A percentile compares a stretch with the other conserved stretches of the same genome.
These are phyloP conservation scores for Selenicereus undatus DNA, from an alignment of 148 eudicot genomes.

Conservation along the genomic window DNA sequence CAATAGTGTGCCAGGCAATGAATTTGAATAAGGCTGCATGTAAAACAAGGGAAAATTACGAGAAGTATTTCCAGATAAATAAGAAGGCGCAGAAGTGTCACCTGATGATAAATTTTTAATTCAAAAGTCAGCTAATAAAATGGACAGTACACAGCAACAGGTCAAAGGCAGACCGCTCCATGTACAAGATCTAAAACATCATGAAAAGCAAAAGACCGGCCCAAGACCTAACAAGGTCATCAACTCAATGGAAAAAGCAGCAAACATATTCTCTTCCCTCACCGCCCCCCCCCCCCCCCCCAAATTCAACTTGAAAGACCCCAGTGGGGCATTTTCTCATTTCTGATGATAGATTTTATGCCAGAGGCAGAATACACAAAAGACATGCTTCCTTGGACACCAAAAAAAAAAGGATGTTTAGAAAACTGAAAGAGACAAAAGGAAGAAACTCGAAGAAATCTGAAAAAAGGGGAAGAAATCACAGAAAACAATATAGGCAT, in stretches of 20 bases:
- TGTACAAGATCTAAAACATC: background rate
- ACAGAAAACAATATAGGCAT: too few species aligned
- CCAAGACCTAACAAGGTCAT: too few species aligned
- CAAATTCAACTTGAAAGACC: background rate
- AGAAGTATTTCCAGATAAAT: background rate
- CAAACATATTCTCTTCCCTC: background rate
- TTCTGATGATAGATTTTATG: too few species aligned
- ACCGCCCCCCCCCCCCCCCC: background rate
- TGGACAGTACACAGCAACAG: background rate
- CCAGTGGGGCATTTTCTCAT: too few species aligned
- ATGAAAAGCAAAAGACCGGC: background rate
- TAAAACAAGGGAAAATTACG: background rate
- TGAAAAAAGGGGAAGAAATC: too few species aligned
- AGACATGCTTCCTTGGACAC: too few species aligned
- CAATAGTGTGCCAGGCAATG: conserved; percentile 63
- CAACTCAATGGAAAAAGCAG: background rate
- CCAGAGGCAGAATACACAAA: too few species aligned
- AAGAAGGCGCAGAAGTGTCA: background rate
- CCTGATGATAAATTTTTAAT: background rate
- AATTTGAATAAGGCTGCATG: conserved; percentile 59
- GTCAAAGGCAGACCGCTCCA: background rate
- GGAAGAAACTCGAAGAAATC: too few species aligned
- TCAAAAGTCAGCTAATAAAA: background rate
- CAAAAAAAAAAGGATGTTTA: too few species aligned
- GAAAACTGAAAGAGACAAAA: too few species aligned